A percentile compares a stretch with the other conserved stretches of the same genome.
phyloP scores from a whole-genome alignment of 257 asterid genomes.

The Solanum pennellii region DNA sequence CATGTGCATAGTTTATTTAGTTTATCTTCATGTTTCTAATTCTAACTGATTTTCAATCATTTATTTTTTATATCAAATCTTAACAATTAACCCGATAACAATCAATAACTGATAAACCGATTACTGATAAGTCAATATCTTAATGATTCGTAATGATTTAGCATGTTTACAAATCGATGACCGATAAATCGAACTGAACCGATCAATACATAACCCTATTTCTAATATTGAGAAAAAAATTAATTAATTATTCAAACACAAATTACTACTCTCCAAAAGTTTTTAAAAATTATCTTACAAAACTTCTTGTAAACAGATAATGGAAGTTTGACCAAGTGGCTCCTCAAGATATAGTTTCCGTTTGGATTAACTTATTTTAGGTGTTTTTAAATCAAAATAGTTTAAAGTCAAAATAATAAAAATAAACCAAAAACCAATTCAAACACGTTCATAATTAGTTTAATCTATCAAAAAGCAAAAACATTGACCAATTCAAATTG shows the following conservation, averaged over 20 bases:
- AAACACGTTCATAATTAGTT: too few relatives aligned
- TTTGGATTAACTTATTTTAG: too few relatives aligned
- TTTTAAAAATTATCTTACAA: background rate
- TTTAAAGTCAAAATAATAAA: too few relatives aligned
- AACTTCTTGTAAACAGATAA: background rate
- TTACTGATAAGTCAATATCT: background rate
- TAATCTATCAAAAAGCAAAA: background rate
- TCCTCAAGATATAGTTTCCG: background rate
- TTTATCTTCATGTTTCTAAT: too few relatives aligned
- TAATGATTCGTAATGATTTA: background rate
- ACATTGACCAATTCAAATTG: background rate
- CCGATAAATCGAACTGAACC: too few relatives aligned
- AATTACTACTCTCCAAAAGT: background rate
- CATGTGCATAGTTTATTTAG: too few relatives aligned
- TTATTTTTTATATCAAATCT: too few relatives aligned
- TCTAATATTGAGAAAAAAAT: too few relatives aligned
- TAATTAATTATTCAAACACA: background rate
- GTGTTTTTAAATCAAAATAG: fast-evolving
- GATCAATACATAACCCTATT: fast-evolving
- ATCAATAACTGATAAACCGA: too few relatives aligned
- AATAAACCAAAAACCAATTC: too few relatives aligned
- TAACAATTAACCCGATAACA: too few relatives aligned
- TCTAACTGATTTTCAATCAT: too few relatives aligned
- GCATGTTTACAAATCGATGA: fast-evolving
- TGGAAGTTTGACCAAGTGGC: background rate